Evolutionary conservation across 345 rosid species (phyloP), one percentile per base, ranked within the genome.

Genomic region (Mallotus nudiflorus): DNA sequence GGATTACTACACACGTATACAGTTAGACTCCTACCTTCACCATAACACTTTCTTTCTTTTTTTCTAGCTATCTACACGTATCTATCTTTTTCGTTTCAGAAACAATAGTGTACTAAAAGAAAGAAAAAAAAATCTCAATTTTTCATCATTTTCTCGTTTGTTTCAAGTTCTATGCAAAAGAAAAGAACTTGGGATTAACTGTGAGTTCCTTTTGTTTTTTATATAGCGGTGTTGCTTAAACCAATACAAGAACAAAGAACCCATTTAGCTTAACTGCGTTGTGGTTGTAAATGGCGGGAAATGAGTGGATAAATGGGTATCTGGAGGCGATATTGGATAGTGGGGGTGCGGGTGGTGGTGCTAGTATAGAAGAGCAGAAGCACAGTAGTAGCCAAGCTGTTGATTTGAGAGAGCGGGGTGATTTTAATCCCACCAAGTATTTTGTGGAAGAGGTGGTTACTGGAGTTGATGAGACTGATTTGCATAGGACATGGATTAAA

Each of bases 251-350:
- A 15, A 28, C 19, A 16, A 31, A 25, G 59, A 22, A 7, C 10
- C 9, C 24, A 4, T 3, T 5, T 1, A 24, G 16, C 3, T 6
- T 49, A 6, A 19, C 12, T 55, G 3, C 28, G 1, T 27, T 54
- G 18, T n/a, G 22, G 12, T 58, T 39, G 65, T 11, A 5, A 24
- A 89, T 89, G 98, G 96, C 97, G 0, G 98, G 96, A 46, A 91
- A 94, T 78, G 97, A 91, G 85, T 93, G 98, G 98, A 91, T 93
- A 31, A 93, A 91, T 74, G 98, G 98, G 14, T 94, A 94, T 70
- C 44, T 94, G 85, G 98, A 94, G 77, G 98, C 98, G 0, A 94
- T 94, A 64, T 76, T 94, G 73, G 86, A 89, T 70, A 90, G 91
- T 53, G 92, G 93, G 54, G 78, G 91, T 5, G 75, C 90, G 50